Base-by-base conservation (phyloP, 768 basidiomycete genomes). In the Collybia mongolica region DNA sequence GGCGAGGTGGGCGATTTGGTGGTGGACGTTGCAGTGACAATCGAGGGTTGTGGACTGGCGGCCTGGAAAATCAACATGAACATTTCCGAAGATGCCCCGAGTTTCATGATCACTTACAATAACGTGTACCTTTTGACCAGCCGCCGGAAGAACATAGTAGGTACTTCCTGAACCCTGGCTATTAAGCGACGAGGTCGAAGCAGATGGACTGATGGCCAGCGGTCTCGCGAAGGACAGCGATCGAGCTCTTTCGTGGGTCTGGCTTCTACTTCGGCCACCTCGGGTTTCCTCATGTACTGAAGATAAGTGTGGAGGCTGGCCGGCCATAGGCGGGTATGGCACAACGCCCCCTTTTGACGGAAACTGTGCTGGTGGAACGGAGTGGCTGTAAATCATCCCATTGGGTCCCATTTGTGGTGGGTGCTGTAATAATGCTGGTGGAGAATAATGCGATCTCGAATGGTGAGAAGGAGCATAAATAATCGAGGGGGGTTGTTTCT, bases 91-190 rank as follows among this genome's bases (percentile, higher is more conserved):
- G 49, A 36, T 44, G 42, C 40, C 46, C 35, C 45, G 48, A 46
- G 47, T 18, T 59, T 51, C 43, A 39, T 23, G 24, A 37, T 59
- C 20, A 77, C 88, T 75, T 68, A 88, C 88, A 59, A 89, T 75
- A 54, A 87, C 76, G 63, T 84, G 86, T 49, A 88, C 79, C 58
- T 88, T 90, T 61, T 87, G 85, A n/a, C 84, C 83, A 9, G 80
- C 78, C 9, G 78, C 74, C 3, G 86, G 86, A 36, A 87, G 74
- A 55, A 88, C 80, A 61, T 88, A 89, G 71, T 88, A 90, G 2
- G 87, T 89, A 61, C 84, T 81, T 18, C 79, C 84, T 4, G 85
- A 85, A 32, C 77, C 77, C 12, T 74, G 65, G 59, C 80, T 85
- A 26, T 63, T 71, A 14, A 76, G 62, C 39, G 73, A 75, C 15